Conservation (phyloP, 306 rosid species). For the Quercus variabilis region DNA sequence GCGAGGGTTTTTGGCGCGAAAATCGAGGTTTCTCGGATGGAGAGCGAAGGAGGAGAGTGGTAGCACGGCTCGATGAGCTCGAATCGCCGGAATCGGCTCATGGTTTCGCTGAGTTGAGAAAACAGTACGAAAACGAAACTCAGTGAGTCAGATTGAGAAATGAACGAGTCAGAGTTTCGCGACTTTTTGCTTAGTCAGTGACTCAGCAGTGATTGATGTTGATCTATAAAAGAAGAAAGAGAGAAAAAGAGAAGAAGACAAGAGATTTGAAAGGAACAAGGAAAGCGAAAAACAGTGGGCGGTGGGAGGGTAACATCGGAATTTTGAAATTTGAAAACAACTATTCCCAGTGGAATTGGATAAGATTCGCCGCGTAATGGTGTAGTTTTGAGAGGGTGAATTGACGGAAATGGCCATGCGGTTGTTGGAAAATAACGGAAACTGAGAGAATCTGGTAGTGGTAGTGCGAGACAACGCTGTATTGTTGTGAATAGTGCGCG, state of each 20-base stretch:
- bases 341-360: neutral
- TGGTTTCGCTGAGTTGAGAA: conserved; percentile 36
- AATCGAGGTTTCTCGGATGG: conserved; percentile 47
- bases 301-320: conserved; percentile 20
- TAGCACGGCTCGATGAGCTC: conserved; percentile 46
- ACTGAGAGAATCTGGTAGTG: conserved; percentile 5
- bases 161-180: neutral
- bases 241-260: conserved; percentile 32
- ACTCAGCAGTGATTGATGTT: neutral
- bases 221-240: conserved; percentile 11
- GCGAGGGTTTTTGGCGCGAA: conserved; percentile 31
- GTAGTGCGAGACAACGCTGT: neutral
- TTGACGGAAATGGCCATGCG: conserved; percentile 21
- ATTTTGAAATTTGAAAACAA: neutral
- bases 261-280: conserved; percentile 23
- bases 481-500: neutral
- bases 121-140: conserved; percentile 10
- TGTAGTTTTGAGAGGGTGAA: neutral
- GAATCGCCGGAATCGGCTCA: conserved; percentile 59
- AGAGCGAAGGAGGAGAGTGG: conserved; percentile 19
- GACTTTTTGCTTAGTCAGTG: too few species aligned
- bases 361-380: conserved; percentile 31
- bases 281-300: neutral
- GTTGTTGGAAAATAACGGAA: conserved; percentile 24
- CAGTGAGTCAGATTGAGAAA: conserved; percentile 9